Evolutionary conservation across 2,329 filamentous ascomycete species (phyloP), one percentile per base, ranked within the genome.

Genomic region (Pseudopyrenochaeta lycopersici): DNA sequence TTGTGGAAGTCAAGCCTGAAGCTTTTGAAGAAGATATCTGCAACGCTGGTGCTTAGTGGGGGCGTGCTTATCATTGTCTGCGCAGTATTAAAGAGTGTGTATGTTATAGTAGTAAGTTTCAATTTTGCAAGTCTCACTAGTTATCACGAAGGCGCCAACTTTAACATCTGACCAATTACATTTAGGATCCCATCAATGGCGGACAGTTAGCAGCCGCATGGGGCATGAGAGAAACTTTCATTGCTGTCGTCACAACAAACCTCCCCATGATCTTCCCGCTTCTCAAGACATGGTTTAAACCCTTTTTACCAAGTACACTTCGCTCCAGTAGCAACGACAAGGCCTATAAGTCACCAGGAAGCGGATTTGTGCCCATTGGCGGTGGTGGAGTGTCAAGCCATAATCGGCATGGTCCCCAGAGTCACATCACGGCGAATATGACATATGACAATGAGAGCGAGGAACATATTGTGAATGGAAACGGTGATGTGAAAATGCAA

Each of bases 61-160:
- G 85, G 83, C 7, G 58, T 83, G 14, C 84, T 87, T 59, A 81
- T 86, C 36, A 84, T 84, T 60, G 77, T 82, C 33, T 81, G 80
- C n/a, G 83, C 81, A 3, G 80, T 84, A 43, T 68, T 87, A 6
- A 82, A 84, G 35, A 83, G 81, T 47, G 77, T 83, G 4, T 68
- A 83, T 6, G 84, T 85, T 41, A 51, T 84, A 23, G 79, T 61
- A 7, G 56, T 64, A 52, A 52, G 58, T 36, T 36, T 6, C 33
- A 11, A n/a, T 33, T 31, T 23, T 9, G 38, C 11, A 40, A 11
- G 5, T 23, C 7, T 10, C 14, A 31, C n/a, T 36, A 7, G n/a
- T 17, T 43, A 18, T 12, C 21, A 27, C 15, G 11, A 43, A 31
- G 31, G 7, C 23, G 29, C 14, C 23, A 14, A 27, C 39, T n/a